These are phyloP conservation scores for Clarireedia sp. DNA, from an alignment of 2,329 filamentous ascomycete genomes.

Conservation along the genomic window DNA sequence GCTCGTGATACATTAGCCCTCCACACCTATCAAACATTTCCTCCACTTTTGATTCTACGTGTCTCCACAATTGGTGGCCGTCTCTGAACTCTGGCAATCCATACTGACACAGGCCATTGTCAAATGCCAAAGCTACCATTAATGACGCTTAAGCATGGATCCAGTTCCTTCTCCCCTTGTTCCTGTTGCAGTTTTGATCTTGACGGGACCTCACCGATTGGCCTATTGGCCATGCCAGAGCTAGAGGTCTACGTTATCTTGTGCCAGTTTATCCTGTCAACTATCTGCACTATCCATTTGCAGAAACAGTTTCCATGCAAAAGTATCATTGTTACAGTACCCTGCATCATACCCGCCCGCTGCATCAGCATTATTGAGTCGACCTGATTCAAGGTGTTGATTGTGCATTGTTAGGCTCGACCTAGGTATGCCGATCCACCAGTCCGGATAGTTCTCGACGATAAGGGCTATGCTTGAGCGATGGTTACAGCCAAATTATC, in stretches of 20 bases:
- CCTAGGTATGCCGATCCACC: conserved; percentile 14
- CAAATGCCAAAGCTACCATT: conserved; percentile 15
- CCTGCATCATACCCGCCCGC: conserved; percentile 15
- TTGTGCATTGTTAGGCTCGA: conserved; percentile 14
- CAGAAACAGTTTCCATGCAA: conserved; percentile 37
- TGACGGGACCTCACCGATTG: conserved; percentile 17
- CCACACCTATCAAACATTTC: conserved; percentile 23
- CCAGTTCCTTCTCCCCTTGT: conserved; percentile 9
- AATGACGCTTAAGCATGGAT: conserved; percentile 14
- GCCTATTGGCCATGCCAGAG: conserved; percentile 15
- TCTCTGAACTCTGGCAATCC: conserved; percentile 19
- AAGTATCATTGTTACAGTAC: conserved; percentile 14
- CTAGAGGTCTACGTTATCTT: conserved; percentile 10
- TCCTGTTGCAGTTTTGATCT: conserved; percentile 15
- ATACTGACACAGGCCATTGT: conserved; percentile 12
- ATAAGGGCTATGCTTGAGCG: conserved; percentile 22
- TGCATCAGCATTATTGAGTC: conserved; percentile 12
- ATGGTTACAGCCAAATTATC: conserved; percentile 17
- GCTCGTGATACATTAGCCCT: conserved; percentile 25
- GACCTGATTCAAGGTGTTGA: conserved; percentile 13
- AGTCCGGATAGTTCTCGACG: conserved; percentile 10
- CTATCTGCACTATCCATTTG: conserved; percentile 30
- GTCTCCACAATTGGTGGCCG: conserved; percentile 24
- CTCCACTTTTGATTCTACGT: conserved; percentile 28
- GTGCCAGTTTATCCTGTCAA: conserved; percentile 10